Evolutionary conservation across 352 stramenopile species (phyloP).

Genomic region (Globisporangium uncinulatum): DNA sequence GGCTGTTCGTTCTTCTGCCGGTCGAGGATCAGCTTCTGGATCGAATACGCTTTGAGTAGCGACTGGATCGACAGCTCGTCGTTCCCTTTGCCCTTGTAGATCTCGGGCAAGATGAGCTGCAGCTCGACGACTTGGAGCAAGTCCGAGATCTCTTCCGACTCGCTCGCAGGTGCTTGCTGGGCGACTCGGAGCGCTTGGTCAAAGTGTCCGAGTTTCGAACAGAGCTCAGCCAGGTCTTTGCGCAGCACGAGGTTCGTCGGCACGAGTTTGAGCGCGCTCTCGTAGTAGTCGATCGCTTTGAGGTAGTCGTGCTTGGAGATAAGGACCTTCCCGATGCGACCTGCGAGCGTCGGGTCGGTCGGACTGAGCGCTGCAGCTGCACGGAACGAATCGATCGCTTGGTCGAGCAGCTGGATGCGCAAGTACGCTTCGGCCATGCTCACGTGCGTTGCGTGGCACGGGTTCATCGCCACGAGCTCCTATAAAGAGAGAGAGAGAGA

Average conservation of each 20-base stretch:
- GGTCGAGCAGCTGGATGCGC: constrained; percentile 89
- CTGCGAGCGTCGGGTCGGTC: constrained; percentile 70
- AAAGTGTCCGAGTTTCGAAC: constrained; percentile 81
- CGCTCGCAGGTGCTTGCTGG: constrained; percentile 54
- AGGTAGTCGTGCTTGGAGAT: constrained; percentile 93
- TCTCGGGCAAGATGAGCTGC: constrained; percentile 68
- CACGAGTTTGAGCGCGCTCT: constrained; percentile 79
- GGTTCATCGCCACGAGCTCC: constrained; percentile 81
- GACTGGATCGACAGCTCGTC: constrained; percentile 70
- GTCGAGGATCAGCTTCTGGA: constrained; percentile 85
- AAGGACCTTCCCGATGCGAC: constrained; percentile 86
- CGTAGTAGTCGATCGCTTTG: constrained; percentile 92
- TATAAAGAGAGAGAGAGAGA: constrained; percentile 2
- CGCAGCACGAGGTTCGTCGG: constrained; percentile 74
- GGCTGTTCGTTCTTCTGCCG: constrained; percentile 75
- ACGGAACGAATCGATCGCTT: constrained; percentile 77
- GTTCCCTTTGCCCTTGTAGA: constrained; percentile 70
- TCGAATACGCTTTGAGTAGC: constrained; percentile 71
- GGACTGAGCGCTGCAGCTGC: constrained; percentile 48
- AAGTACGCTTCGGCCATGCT: constrained; percentile 91
- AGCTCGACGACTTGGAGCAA: constrained; percentile 67
- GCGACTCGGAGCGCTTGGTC: constrained; percentile 81
- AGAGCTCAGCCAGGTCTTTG: constrained; percentile 89
- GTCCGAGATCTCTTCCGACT: constrained; percentile 66
- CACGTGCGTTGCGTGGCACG: constrained; percentile 67